Percentiles rank a stretch among this genome's conserved stretches.
Conservation (phyloP, 176 grass and related monocot species). For the Musa troglodytarum region DNA sequence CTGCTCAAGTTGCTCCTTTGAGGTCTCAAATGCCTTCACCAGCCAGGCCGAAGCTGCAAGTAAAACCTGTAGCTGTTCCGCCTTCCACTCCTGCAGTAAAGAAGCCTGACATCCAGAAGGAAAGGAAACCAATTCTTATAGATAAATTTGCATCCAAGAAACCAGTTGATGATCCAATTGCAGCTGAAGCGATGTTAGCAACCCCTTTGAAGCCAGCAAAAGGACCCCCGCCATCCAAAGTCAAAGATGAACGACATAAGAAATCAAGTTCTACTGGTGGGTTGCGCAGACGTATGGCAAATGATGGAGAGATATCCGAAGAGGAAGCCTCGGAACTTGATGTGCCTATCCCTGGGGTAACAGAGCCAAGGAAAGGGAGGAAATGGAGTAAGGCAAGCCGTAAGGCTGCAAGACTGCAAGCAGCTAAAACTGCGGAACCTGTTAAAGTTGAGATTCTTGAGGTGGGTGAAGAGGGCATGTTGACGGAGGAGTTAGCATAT, state of each 20-base stretch:
- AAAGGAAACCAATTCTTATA: constrained; percentile 82
- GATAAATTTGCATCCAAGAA: constrained; percentile 83
- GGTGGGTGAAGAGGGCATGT: constrained; percentile 84
- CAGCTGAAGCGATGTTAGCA: constrained; percentile 44
- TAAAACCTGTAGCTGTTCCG: constrained; percentile 41
- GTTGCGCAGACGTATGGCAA: constrained; percentile 29
- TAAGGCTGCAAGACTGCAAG: constrained; percentile 60
- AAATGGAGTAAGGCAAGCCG: constrained; percentile 79
- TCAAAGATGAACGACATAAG: constrained; percentile 57
- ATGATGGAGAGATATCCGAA: constrained; percentile 27
- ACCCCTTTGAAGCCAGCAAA: constrained; percentile 53
- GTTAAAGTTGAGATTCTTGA: constrained; percentile 95
- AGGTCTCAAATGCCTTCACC: constrained; percentile 25
- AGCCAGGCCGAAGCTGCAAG: constrained; percentile 25
- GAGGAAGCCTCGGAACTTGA: constrained; percentile 44
- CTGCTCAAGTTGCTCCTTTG: constrained; percentile 18
- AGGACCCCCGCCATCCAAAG: constrained; percentile 31
- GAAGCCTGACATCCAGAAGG: constrained; percentile 40
- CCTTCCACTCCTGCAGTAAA: constrained; percentile 30
- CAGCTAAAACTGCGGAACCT: constrained; percentile 60
- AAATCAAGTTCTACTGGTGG: constrained; percentile 31
- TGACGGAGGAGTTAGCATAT: constrained; percentile 70
- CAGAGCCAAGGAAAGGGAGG: constrained; percentile 61
- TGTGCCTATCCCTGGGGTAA: constrained; percentile 40
- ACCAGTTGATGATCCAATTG: constrained; percentile 49